phyloP scores from a whole-genome alignment of 2,329 filamentous ascomycete species.

The Penicillium sp. region DNA sequence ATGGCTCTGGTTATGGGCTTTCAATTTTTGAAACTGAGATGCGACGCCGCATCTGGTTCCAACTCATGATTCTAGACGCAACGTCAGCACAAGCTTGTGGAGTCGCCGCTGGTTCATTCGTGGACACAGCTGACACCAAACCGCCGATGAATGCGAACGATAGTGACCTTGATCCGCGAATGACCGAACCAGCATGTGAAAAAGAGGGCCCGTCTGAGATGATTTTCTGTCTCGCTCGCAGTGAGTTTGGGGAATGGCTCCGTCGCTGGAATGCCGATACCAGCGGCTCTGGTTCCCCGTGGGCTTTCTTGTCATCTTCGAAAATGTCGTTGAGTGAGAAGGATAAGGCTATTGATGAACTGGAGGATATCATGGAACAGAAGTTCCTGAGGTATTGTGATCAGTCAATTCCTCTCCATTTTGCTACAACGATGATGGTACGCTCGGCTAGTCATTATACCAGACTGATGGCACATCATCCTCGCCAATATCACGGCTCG shows the following conservation, averaged over 20 bases:
- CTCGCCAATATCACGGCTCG: constrained; percentile 41
- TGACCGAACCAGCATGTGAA: constrained; percentile 52
- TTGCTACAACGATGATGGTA: constrained; percentile 53
- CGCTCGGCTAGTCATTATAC: constrained; percentile 52
- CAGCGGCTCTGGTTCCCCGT: constrained; percentile 25
- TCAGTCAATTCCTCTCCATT: constrained; percentile 50
- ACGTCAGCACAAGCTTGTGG: constrained; percentile 32
- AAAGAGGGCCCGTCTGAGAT: constrained; percentile 55
- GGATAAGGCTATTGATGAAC: constrained; percentile 40
- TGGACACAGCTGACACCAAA: constrained; percentile 25
- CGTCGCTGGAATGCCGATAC: constrained; percentile 25
- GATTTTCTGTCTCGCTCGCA: constrained; percentile 46
- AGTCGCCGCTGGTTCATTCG: constrained; percentile 24
- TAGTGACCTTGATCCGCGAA: constrained; percentile 50
- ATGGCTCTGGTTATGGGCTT: constrained; percentile 54
- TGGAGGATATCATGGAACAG: constrained; percentile 45
- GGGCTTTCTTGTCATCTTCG: constrained; percentile 32
- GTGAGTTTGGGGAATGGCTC: constrained; percentile 43
- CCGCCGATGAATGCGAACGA: constrained; percentile 52
- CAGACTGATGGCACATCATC: constrained; percentile 55
- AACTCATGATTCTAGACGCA: constrained; percentile 36
- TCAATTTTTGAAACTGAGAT: constrained; percentile 55
- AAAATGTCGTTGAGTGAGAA: constrained; percentile 31
- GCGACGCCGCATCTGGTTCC: constrained; percentile 41
- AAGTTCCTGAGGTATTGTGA: constrained; percentile 48